These are phyloP conservation scores for Clavispora carvajalis DNA, from an alignment of 805 yeast genomes.

Conservation along the genomic window DNA sequence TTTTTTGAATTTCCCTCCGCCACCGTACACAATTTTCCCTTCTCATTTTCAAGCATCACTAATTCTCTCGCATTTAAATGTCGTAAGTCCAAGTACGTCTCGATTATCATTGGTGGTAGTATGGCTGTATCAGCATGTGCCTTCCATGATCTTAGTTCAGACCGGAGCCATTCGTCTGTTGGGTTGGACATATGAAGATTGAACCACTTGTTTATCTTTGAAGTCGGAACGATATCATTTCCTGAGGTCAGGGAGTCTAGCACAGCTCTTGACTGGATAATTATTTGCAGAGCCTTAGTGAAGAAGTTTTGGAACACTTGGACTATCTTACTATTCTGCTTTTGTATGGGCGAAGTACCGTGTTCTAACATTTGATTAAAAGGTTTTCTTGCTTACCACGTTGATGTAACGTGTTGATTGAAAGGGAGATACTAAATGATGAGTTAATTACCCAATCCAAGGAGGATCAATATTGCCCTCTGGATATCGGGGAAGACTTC, in stretches of 20 bases:
- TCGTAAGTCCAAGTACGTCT: conserved; percentile 69
- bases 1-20: conserved; percentile 55
- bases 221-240: conserved; percentile 11
- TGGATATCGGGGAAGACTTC: too few species aligned
- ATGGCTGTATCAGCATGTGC: conserved; percentile 32
- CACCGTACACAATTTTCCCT: conserved; percentile 50
- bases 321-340: conserved; percentile 29
- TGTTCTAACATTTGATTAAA: background rate
- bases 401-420: too few species aligned
- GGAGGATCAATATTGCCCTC: too few species aligned
- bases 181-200: conserved; percentile 43
- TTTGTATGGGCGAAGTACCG: background rate
- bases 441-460: too few species aligned
- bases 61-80: conserved; percentile 51
- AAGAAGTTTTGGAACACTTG: conserved; percentile 59
- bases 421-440: too few species aligned
- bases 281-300: conserved; percentile 53
- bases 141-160: conserved; percentile 64
- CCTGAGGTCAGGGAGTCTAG: conserved; percentile 16
- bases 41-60: conserved; percentile 52
- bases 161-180: conserved; percentile 31
- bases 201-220: conserved; percentile 57
- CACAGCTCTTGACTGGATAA: conserved; percentile 42
- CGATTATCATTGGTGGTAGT: conserved; percentile 83
- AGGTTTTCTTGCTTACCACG: too few species aligned